phyloP scores from a whole-genome alignment of 495 filamentous ascomycete species.

The Cenococcum geophilum region DNA sequence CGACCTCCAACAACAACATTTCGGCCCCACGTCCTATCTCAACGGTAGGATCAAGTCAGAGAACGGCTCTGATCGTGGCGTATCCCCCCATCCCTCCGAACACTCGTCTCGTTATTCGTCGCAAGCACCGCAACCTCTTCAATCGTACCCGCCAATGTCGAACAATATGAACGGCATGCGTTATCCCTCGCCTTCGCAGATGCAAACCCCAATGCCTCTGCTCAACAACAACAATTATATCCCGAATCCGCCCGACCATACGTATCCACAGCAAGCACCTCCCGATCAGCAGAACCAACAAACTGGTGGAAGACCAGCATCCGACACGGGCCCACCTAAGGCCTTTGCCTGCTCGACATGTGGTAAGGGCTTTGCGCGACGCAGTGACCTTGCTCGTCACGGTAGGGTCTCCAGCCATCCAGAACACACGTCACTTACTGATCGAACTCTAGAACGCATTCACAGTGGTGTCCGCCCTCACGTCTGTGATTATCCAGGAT shows the following conservation, averaged over 20 bases:
- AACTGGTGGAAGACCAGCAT: slow-evolving; percentile 36
- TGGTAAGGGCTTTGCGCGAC: slow-evolving; percentile 83
- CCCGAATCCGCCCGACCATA: slow-evolving; percentile 36
- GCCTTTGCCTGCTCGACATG: slow-evolving; percentile 89
- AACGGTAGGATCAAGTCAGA: slow-evolving; percentile 46
- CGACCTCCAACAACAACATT: slow-evolving; percentile 33
- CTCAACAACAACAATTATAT: slow-evolving; percentile 42
- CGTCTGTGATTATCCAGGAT: slow-evolving; percentile 83
- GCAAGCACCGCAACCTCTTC: slow-evolving; percentile 46
- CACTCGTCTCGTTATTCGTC: slow-evolving; percentile 55
- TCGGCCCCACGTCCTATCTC: slow-evolving; percentile 31
- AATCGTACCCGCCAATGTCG: slow-evolving; percentile 36
- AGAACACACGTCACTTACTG: slow-evolving; percentile 8
- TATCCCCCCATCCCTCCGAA: slow-evolving; percentile 65
- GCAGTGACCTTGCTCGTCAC: slow-evolving; percentile 91
- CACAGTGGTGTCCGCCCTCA: slow-evolving; percentile 90
- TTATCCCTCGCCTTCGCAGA: slow-evolving; percentile 50
- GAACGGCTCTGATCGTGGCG: slow-evolving; percentile 60
- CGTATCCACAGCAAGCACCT: slow-evolving; percentile 35
- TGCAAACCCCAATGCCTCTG: slow-evolving; percentile 54
- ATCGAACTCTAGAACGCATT: slow-evolving; percentile 70
- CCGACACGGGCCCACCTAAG: slow-evolving; percentile 55
- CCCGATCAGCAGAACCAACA: slow-evolving; percentile 37
- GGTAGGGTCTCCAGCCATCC: slow-evolving; percentile 49
- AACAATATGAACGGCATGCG: slow-evolving; percentile 45